These are phyloP conservation scores for Arxiozyma bovina DNA, from an alignment of 1,139 yeast species.

Conservation along the genomic window DNA sequence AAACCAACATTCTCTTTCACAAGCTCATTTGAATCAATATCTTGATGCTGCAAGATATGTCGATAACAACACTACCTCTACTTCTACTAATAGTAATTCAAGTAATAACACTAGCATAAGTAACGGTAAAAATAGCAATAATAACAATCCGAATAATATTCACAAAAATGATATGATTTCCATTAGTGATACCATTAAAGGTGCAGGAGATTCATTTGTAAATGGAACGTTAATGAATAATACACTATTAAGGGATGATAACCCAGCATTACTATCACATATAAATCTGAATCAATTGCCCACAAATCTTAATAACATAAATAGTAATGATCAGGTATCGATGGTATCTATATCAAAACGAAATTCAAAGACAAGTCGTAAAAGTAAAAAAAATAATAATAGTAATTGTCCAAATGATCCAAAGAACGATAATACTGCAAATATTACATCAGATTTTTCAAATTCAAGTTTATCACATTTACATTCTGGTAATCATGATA, in stretches of 20 bases:
- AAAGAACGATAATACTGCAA: background rate
- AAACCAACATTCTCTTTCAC: background rate
- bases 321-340: background rate
- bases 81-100: background rate
- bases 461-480: background rate
- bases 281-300: conserved; percentile 4
- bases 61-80: background rate
- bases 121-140: background rate
- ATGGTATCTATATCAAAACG: background rate
- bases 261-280: conserved; percentile 4
- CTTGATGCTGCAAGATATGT: background rate
- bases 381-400: background rate
- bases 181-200: background rate
- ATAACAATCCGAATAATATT: background rate
- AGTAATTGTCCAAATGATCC: background rate
- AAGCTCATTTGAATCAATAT: background rate
- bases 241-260: background rate
- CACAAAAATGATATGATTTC: background rate
- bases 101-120: background rate
- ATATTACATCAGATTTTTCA: background rate
- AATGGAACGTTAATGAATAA: background rate
- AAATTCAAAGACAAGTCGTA: background rate
- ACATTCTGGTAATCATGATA: background rate
- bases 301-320: background rate
- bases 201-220: background rate